Evolutionary conservation across 202 grass and related monocot species (phyloP).

Genomic region (Carex arenaria): DNA sequence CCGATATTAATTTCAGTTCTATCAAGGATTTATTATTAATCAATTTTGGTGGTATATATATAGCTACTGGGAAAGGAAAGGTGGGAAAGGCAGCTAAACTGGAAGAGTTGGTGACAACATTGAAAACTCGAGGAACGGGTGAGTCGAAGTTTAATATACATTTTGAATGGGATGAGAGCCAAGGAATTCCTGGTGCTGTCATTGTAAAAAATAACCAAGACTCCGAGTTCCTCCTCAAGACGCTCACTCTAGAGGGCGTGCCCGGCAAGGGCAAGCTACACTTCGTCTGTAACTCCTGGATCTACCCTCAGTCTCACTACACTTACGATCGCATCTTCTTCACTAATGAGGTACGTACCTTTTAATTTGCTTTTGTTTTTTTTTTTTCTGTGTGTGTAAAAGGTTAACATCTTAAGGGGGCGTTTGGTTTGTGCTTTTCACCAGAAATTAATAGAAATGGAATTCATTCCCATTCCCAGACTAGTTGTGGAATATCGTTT

Average conservation of each 20-base stretch:
- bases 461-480: background rate
- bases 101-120: conserved; percentile 36
- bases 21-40: too few relatives aligned
- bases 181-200: conserved; percentile 66
- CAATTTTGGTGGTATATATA: too few relatives aligned
- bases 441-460: background rate
- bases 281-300: conserved; percentile 87
- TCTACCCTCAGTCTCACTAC: conserved; percentile 40
- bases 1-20: too few relatives aligned
- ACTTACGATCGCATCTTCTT: conserved; percentile 70
- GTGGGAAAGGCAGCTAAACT: conserved; percentile 41
- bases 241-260: conserved; percentile 55
- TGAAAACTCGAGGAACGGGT: conserved; percentile 30
- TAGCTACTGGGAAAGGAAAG: conserved; percentile 30
- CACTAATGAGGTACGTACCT: conserved; percentile 47
- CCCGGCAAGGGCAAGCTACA: conserved; percentile 55
- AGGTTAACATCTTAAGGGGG: background rate
- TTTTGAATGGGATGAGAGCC: conserved; percentile 65
- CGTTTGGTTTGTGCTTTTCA: background rate
- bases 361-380: background rate
- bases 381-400: background rate
- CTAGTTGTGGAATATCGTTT: background rate
- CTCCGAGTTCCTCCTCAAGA: conserved; percentile 70
- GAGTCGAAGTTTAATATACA: conserved; percentile 44
- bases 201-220: conserved; percentile 51